phyloP scores from a whole-genome alignment of 768 basidiomycete genomes.

The Serendipita sp. region DNA sequence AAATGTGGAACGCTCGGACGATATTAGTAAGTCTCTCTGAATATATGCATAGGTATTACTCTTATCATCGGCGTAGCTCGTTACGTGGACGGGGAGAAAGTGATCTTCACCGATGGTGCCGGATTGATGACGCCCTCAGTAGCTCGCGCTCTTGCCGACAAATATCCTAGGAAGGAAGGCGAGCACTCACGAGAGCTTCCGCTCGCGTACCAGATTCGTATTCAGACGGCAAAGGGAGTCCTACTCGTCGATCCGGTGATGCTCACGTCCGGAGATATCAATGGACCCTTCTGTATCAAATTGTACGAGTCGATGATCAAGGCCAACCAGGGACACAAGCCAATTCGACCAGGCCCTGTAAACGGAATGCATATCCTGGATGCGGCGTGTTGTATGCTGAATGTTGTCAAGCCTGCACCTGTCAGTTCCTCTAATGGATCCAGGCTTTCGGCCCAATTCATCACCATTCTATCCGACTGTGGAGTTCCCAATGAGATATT shows the following conservation, averaged over 20 bases:
- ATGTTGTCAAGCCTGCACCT: not conserved
- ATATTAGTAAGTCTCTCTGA: not conserved
- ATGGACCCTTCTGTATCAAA: not conserved
- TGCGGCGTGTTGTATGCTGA: not conserved
- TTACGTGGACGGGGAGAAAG: not conserved
- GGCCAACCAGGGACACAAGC: not conserved
- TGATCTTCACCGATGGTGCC: not conserved
- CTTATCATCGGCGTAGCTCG: not conserved
- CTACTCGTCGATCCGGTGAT: not conserved
- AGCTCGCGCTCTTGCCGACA: not conserved
- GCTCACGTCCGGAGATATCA: not conserved
- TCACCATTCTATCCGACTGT: not conserved
- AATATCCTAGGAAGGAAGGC: not conserved
- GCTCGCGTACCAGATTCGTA: not conserved
- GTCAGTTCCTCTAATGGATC: not conserved
- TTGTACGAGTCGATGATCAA: not conserved
- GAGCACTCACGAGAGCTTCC: not conserved
- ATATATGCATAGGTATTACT: not conserved
- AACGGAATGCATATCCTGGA: not conserved
- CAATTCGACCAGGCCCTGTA: not conserved
- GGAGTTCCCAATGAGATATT: not conserved
- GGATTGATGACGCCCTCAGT: not conserved
- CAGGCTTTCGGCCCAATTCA: not conserved
- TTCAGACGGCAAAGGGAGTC: slow-evolving; percentile 1
- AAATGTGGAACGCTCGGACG: not conserved